These are phyloP conservation scores for Xylariaceae sp. DNA, from an alignment of 2,329 filamentous ascomycete species.

Conservation along the genomic window DNA sequence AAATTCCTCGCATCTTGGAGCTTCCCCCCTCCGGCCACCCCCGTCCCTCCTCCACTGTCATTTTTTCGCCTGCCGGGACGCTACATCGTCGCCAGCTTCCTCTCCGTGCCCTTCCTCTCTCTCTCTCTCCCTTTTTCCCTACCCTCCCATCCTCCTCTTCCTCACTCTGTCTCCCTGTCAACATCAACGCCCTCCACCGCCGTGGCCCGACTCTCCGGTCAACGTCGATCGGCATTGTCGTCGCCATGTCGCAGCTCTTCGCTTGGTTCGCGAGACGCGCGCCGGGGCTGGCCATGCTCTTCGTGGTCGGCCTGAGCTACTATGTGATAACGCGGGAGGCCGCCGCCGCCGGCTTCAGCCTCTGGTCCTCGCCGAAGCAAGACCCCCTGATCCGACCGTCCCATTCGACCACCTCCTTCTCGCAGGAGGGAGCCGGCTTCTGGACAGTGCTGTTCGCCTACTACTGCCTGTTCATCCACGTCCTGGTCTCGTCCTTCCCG, in stretches of 20 bases:
- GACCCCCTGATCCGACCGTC: slow-evolving; percentile 29
- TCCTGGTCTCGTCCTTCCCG: slow-evolving; percentile 56
- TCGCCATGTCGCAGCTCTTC: slow-evolving; percentile 43
- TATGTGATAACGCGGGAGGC: slow-evolving; percentile 48
- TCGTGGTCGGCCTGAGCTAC: slow-evolving; percentile 41
- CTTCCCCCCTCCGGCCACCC: slow-evolving; percentile 13
- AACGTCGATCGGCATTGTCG: background rate
- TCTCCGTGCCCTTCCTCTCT: slow-evolving; percentile 7
- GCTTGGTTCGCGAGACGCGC: slow-evolving; percentile 45
- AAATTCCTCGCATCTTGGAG: slow-evolving; percentile 5
- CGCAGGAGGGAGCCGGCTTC: slow-evolving; percentile 34
- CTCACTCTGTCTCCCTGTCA: slow-evolving; percentile 1
- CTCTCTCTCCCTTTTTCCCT: slow-evolving; percentile 13
- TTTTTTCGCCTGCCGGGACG: background rate
- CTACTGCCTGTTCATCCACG: slow-evolving; percentile 58
- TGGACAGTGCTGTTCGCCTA: slow-evolving; percentile 52
- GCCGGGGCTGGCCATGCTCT: slow-evolving; percentile 48
- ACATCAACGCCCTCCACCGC: background rate
- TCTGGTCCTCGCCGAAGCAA: slow-evolving; percentile 32
- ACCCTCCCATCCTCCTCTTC: slow-evolving; percentile 11
- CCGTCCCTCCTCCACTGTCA: slow-evolving; percentile 4
- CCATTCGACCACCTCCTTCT: slow-evolving; percentile 23
- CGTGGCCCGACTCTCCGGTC: background rate
- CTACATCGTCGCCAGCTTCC: background rate
- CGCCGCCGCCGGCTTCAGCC: slow-evolving; percentile 33